phyloP scores from a whole-genome alignment of 73 alveolate species.

The Blepharisma japonicum region DNA sequence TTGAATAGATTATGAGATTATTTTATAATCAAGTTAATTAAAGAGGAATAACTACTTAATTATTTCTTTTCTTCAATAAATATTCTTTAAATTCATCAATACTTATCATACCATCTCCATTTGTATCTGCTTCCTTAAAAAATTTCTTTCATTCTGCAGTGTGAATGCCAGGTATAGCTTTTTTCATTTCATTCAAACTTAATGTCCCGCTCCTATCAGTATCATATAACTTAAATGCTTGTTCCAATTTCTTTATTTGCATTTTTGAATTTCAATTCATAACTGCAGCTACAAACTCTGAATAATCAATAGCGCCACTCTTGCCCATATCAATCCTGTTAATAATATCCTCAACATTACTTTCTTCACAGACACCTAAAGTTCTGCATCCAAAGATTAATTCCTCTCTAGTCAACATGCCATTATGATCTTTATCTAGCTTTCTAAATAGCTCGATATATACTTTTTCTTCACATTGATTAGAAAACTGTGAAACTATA shows the following conservation, averaged over 20 bases:
- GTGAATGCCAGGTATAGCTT: conserved; percentile 18
- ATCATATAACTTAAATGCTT: conserved; percentile 39
- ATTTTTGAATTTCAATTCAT: conserved; percentile 13
- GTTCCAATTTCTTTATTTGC: conserved; percentile 34
- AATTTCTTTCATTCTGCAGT: conserved; percentile 38
- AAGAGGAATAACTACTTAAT: too few species aligned
- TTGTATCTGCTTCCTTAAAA: conserved; percentile 39
- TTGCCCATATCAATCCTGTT: conserved; percentile 33
- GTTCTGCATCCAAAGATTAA: background rate
- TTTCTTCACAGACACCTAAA: background rate
- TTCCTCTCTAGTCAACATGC: conserved; percentile 5
- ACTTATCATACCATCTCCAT: conserved; percentile 47
- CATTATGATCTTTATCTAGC: background rate
- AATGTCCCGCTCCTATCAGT: conserved; percentile 41
- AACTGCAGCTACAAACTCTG: conserved; percentile 46
- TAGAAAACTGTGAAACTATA: background rate
- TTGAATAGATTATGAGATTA: too few species aligned
- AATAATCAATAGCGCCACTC: conserved; percentile 40
- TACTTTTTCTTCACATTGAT: background rate
- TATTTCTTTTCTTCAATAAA: too few species aligned
- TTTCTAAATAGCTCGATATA: background rate
- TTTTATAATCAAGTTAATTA: too few species aligned
- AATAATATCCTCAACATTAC: conserved; percentile 35
- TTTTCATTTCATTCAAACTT: conserved; percentile 38
- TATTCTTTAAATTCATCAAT: background rate